A percentile compares a stretch with the other conserved stretches of the same genome.
Conservation (phyloP, 2,329 filamentous ascomycete genomes). For the Plectosphaerella sp. region DNA sequence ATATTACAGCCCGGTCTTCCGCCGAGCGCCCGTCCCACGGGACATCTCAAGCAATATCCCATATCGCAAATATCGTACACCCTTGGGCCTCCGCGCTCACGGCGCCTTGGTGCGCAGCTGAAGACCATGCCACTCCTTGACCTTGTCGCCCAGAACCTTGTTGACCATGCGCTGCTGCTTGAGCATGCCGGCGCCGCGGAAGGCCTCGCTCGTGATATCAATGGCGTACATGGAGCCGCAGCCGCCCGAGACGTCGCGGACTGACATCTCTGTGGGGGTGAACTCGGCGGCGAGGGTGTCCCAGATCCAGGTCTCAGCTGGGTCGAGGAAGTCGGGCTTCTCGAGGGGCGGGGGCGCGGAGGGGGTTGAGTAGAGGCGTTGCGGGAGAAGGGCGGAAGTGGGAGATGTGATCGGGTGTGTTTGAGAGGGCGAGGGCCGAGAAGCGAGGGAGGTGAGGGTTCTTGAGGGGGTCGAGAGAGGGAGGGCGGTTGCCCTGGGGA, state of each 20-base stretch:
- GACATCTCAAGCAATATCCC: no score
- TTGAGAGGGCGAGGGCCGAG: background rate
- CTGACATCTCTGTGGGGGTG: slow-evolving; percentile 48
- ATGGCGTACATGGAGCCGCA: slow-evolving; percentile 88
- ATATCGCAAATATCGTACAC: background rate
- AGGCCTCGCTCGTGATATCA: slow-evolving; percentile 67
- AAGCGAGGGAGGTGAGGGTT: background rate
- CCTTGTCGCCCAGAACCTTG: slow-evolving; percentile 65
- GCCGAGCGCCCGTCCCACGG: no score
- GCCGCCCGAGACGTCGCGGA: slow-evolving; percentile 77
- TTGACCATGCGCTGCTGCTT: slow-evolving; percentile 84
- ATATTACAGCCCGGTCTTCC: background rate
- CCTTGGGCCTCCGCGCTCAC: slow-evolving; percentile 12
- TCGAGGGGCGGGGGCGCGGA: slow-evolving; percentile 17
- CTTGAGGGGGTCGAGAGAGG: background rate
- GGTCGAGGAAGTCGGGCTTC: slow-evolving; percentile 47
- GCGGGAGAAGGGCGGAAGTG: background rate
- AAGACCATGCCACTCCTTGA: slow-evolving; percentile 79
- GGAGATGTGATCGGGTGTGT: background rate
- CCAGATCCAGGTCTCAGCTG: slow-evolving; percentile 56
- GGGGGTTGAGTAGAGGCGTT: background rate
- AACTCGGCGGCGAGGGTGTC: slow-evolving; percentile 46
- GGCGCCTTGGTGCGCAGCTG: slow-evolving; percentile 68
- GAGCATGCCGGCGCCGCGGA: slow-evolving; percentile 66
- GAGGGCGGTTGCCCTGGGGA: slow-evolving; percentile 1